Conservation (phyloP, 2,329 filamentous ascomycete species). For the Sarocladiaceae sp. region DNA sequence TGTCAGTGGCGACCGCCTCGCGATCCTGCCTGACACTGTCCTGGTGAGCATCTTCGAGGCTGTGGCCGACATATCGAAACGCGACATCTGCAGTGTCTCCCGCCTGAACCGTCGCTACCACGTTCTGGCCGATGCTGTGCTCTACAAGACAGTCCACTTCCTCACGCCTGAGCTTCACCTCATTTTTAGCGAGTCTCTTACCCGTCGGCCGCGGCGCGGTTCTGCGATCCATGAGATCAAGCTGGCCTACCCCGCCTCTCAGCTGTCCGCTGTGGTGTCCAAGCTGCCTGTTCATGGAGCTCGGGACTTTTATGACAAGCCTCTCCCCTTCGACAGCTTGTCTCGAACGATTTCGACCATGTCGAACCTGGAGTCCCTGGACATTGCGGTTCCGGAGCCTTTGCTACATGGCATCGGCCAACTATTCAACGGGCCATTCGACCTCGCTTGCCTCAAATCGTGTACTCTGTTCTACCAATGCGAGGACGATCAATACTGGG, state of each 20-base stretch:
- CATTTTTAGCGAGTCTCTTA: conserved; percentile 43
- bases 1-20: conserved; percentile 16
- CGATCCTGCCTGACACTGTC: conserved; percentile 32
- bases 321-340: conserved; percentile 35
- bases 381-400: conserved; percentile 39
- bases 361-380: conserved; percentile 44
- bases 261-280: conserved; percentile 37
- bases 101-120: conserved; percentile 39
- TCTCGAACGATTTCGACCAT: conserved; percentile 44
- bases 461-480: conserved; percentile 45
- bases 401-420: conserved; percentile 42
- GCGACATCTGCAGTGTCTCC: conserved; percentile 39
- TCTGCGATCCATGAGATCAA: conserved; percentile 41
- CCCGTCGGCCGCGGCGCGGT: conserved; percentile 39
- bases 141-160: conserved; percentile 44
- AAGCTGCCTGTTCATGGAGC: conserved; percentile 30
- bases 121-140: conserved; percentile 38
- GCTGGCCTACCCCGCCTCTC: conserved; percentile 39
- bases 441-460: conserved; percentile 41
- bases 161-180: conserved; percentile 42
- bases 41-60: conserved; percentile 35
- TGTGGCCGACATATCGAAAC: conserved; percentile 26
- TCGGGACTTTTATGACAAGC: conserved; percentile 19
- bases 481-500: conserved; percentile 41
- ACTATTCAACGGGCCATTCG: conserved; percentile 46